A percentile compares a stretch with the other conserved stretches of the same genome.
Conservation (phyloP, 352 stramenopile genomes). For the Blastocystis sp. region DNA sequence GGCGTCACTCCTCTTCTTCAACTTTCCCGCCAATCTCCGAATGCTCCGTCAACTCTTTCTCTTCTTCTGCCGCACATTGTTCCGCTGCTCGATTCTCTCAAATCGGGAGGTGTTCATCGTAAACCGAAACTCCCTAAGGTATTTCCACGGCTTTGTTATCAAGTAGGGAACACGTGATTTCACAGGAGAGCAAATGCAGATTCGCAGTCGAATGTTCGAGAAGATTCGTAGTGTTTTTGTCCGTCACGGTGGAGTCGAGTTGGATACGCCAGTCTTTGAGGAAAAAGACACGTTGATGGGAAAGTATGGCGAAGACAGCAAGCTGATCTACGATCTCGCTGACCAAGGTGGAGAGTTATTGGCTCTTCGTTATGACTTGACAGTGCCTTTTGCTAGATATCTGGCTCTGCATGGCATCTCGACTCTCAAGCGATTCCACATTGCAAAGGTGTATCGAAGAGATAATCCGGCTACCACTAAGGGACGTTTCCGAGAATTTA, state of each 20-base stretch:
- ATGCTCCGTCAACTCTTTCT: conserved; percentile 37
- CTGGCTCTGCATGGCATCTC: conserved; percentile 89
- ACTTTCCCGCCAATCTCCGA: too few species aligned
- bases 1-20: neutral
- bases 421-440: conserved; percentile 97
- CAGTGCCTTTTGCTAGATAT: conserved; percentile 94
- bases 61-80: conserved; percentile 58
- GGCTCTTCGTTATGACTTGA: conserved; percentile 90
- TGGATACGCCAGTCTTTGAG: conserved; percentile 94
- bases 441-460: conserved; percentile 86
- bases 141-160: neutral
- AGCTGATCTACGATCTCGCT: conserved; percentile 97
- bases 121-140: conserved; percentile 66
- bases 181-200: conserved; percentile 86
- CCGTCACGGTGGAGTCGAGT: conserved; percentile 91
- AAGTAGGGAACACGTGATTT: conserved; percentile 88
- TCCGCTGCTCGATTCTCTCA: conserved; percentile 61
- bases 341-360: conserved; percentile 92
- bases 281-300: conserved; percentile 94
- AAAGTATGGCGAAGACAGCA: conserved; percentile 97
- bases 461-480: conserved; percentile 86
- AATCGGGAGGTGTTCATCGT: conserved; percentile 66
- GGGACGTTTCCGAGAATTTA: conserved; percentile 95
- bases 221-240: conserved; percentile 94
- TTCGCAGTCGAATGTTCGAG: conserved; percentile 90